Conservation (phyloP, 2,329 filamentous ascomycete species). For the Cryoendolithus antarcticus region DNA sequence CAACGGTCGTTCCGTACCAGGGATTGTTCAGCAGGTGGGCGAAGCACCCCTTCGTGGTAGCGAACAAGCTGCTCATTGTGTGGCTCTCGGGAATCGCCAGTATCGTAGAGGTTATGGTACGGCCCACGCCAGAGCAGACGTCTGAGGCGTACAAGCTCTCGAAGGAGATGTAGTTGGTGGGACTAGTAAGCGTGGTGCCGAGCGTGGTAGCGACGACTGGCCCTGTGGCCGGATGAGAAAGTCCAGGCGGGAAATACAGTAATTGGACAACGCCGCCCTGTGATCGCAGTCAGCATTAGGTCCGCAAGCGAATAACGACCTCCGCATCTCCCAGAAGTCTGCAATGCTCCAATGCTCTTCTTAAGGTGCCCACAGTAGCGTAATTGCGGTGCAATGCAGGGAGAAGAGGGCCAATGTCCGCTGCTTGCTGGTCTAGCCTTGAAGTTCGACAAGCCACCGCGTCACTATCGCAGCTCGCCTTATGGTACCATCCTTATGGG, state of each 20-base stretch:
- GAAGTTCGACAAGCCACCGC: too few relatives aligned
- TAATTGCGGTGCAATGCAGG: too few relatives aligned
- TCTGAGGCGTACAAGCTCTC: background rate
- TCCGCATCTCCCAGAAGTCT: too few relatives aligned
- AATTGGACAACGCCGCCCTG: background rate
- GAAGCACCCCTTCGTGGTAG: background rate
- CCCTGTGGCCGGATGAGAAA: background rate
- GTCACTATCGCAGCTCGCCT: too few relatives aligned
- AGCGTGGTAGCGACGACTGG: slow-evolving; percentile 2
- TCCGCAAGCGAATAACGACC: too few relatives aligned
- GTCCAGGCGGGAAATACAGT: slow-evolving; percentile 1
- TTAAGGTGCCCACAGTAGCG: too few relatives aligned
- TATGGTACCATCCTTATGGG: too few relatives aligned
- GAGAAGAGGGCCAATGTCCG: too few relatives aligned
- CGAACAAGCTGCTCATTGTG: background rate
- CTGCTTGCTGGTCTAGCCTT: too few relatives aligned
- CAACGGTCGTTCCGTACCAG: background rate
- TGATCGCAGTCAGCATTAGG: too few relatives aligned
- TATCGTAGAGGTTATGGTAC: background rate
- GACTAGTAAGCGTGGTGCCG: slow-evolving; percentile 1
- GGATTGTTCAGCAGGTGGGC: background rate
- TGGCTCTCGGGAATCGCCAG: background rate
- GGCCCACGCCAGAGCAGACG: background rate
- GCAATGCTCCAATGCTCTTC: too few relatives aligned
- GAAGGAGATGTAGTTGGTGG: slow-evolving; percentile 2